These are phyloP conservation scores for Corylus heterophylla DNA, from an alignment of 306 rosid genomes.

Conservation along the genomic window DNA sequence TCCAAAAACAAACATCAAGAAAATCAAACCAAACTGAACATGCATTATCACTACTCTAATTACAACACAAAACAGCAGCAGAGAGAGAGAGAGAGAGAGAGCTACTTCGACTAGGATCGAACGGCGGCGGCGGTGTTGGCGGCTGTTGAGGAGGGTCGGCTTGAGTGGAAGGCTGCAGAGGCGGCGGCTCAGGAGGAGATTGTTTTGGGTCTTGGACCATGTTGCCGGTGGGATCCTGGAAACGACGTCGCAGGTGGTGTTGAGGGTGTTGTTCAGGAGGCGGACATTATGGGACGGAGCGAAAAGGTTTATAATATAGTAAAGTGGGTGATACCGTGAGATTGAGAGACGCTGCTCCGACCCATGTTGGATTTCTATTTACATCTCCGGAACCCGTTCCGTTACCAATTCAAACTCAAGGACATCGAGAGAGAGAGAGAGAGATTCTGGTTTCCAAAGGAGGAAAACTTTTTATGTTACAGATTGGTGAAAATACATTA, in stretches of 20 bases:
- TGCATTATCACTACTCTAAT: neutral
- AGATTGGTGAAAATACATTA: no score
- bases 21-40: neutral
- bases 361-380: no score
- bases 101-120: constrained; percentile 72
- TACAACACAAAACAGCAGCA: neutral
- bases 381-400: no score
- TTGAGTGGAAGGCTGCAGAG: neutral
- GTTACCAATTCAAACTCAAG: no score
- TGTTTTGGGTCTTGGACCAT: constrained; percentile 12
- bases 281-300: neutral
- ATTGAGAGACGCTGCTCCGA: neutral
- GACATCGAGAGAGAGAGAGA: no score
- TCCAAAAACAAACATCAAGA: neutral
- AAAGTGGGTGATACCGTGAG: neutral
- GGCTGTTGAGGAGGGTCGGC: constrained; percentile 15
- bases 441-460: no score
- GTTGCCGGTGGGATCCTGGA: neutral
- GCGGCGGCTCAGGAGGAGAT: constrained; percentile 20
- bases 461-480: no score
- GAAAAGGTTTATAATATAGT: neutral
- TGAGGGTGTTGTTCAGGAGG: neutral
- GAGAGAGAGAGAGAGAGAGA: neutral
- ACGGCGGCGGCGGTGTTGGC: constrained; percentile 31
- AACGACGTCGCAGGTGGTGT: neutral